Evolutionary conservation across 352 stramenopile genomes (phyloP), one percentile per base, ranked within the genome.

Genomic region (Pythium utonaiense): DNA sequence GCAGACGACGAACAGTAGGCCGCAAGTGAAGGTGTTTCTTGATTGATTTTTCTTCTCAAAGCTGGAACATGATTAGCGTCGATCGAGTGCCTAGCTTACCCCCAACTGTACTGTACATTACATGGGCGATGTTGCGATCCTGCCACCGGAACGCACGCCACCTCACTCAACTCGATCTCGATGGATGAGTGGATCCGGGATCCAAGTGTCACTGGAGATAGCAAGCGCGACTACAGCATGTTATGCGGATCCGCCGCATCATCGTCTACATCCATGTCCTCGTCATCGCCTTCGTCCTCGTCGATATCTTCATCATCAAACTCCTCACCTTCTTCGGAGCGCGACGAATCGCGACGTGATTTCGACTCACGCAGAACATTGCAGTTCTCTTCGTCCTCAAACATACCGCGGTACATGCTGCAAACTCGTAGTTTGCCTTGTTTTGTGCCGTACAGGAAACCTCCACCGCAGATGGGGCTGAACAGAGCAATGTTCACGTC

Each of bases 401-500:
- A 93, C 17, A 78, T 68, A 2, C 83, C 85, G 14, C 85, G 83
- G 58, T 88, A 95, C 1, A 75, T 88, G 60, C 69, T 86, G 62
- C 83, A 95, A 10, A 98, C 81, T 48, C 95, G 77, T 9, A 98
- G 80, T 60, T 96, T 93, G 30, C 97, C 97, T 68, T 98, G 94
- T 56, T 98, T 98, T 16, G 96, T 99, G 48, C 96, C 97, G 74
- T 99, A 99, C n/a, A 98, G 81, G 69, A 99, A 98, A 3, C 97
- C 97, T 53, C 95, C 84, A 19, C 96, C 97, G 48, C 92, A 96
- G 57, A 98, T 90, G 8, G 96, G 96, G 78, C 98, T 97, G 72
- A 99, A 99, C 33, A 98, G 70, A 45, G 96, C 96, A 77, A 99
- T 99, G 71, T 99, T 99, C 30, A 99, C 96, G 78, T 99, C 97